phyloP scores from a whole-genome alignment of 108 stramenopile species.

The Fragilaria radians region DNA sequence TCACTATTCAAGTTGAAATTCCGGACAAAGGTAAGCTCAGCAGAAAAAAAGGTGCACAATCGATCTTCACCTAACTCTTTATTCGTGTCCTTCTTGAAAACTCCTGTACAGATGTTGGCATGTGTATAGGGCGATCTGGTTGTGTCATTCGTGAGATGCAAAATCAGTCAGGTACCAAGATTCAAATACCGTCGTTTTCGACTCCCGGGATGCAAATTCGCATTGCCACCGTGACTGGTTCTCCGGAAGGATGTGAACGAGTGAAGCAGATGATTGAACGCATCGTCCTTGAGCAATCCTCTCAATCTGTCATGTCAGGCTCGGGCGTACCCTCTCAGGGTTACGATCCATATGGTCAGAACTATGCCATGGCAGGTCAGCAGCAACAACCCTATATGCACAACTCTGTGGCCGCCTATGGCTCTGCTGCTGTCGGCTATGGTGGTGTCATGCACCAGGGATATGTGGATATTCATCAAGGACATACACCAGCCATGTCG shows the following conservation, averaged over 20 bases:
- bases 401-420: neutral
- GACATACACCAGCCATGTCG: slow-evolving; percentile 23
- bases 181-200: slow-evolving; percentile 79
- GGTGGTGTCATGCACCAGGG: neutral
- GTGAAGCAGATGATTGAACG: slow-evolving; percentile 69
- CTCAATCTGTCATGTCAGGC: slow-evolving; percentile 69
- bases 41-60: slow-evolving; percentile 2
- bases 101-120: slow-evolving; percentile 65
- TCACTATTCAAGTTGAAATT: slow-evolving; percentile 1
- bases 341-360: neutral
- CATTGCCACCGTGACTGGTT: slow-evolving; percentile 70
- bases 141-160: slow-evolving; percentile 88
- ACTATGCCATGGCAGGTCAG: slow-evolving; percentile 7
- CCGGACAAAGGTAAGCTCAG: slow-evolving; percentile 1
- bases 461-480: neutral
- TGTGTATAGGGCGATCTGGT: slow-evolving; percentile 83
- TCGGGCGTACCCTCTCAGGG: slow-evolving; percentile 25
- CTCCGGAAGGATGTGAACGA: slow-evolving; percentile 56
- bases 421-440: neutral
- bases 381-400: slow-evolving; percentile 16
- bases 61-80: neutral
- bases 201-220: slow-evolving; percentile 69
- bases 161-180: slow-evolving; percentile 56
- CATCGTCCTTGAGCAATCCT: slow-evolving; percentile 75
- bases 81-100: neutral